These are phyloP conservation scores for Mortierella sp. DNA, from an alignment of 371 early-diverging fungal genomes.

Conservation along the genomic window DNA sequence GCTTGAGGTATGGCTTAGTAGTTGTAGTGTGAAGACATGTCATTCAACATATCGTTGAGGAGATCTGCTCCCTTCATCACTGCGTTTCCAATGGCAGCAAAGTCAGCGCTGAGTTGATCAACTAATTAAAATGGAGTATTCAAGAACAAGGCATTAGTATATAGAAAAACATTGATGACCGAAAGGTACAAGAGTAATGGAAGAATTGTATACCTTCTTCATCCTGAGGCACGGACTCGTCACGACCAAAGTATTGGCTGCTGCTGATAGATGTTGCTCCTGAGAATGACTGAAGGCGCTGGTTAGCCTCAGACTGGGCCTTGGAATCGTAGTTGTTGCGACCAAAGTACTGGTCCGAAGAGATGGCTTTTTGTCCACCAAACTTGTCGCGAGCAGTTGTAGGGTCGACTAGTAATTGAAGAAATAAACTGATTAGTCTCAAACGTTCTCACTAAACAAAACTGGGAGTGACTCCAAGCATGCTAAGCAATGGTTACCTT, in stretches of 20 bases:
- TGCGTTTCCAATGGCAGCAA: constrained; percentile 78
- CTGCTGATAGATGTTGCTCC: constrained; percentile 85
- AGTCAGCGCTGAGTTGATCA: constrained; percentile 66
- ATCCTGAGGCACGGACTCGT: constrained; percentile 61
- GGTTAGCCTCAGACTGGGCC: constrained; percentile 73
- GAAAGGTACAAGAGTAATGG: not conserved
- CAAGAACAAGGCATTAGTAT: not conserved
- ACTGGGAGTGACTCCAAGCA: not conserved
- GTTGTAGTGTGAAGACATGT: constrained; percentile 59
- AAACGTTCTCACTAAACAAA: not conserved
- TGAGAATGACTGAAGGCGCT: constrained; percentile 78
- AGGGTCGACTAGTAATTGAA: constrained; percentile 39
- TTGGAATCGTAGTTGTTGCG: constrained; percentile 79
- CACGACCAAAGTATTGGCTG: constrained; percentile 86
- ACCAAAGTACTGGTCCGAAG: constrained; percentile 93
- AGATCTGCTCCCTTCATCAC: constrained; percentile 73
- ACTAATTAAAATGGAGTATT: not conserved
- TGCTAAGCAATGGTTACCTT: constrained; percentile 24
- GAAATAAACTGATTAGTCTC: not conserved
- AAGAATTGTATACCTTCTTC: constrained; percentile 34
- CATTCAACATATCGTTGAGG: constrained; percentile 52
- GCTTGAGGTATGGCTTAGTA: constrained; percentile 32
- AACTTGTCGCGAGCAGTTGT: constrained; percentile 77
- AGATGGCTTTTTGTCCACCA: constrained; percentile 84
- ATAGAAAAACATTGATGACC: no score